Base-by-base conservation (phyloP, 2,329 filamentous ascomycete species). In the Apiospora kogelbergensis region DNA sequence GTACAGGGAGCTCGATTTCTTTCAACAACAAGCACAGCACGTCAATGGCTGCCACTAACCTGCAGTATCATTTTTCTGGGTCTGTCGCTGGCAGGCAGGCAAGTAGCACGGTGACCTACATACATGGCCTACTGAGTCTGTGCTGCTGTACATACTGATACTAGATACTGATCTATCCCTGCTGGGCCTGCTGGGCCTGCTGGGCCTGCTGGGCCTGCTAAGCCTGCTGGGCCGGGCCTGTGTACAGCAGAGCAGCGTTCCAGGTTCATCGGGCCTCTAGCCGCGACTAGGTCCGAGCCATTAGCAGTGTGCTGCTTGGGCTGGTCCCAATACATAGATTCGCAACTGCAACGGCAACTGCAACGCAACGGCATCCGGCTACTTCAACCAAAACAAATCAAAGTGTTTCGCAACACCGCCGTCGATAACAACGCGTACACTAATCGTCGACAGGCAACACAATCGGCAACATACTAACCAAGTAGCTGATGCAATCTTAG, bases 21-120 rank as follows among this genome's bases (percentile, higher is more conserved):
- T 60, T 37, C 53, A 37, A 37, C 53, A 37, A 11, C 46, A 17
- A 60, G 53, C 53, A 37, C 53, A 60, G 53, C 53, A 60, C 53
- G 53, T 60, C 53, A 60, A 60, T 60, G 53, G 53, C 30, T 60
- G 20, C 53, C 37, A n/a, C n/a, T n/a, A n/a, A n/a, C n/a, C n/a
- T n/a, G 37, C 53, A 37, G 17, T 9, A 11, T 3, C 30, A 11
- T n/a, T 60, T 60, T 60, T 60, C 30, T 60, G 53, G 53, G 30
- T 26, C 42, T 45, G 40, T 42, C n/a, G n/a, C n/a, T 48, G 45
- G 45, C 9, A n/a, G 3, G 26, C 24, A 24, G 45, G 45, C 22
- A 13, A 24, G 45, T 48, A 22, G n/a, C n/a, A n/a, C n/a, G n/a
- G n/a, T n/a, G 6, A 40, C 37, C 37, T 40, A 40, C 37, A 40